phyloP scores from a whole-genome alignment of 768 basidiomycete genomes.

The Clathrus columnatus region DNA sequence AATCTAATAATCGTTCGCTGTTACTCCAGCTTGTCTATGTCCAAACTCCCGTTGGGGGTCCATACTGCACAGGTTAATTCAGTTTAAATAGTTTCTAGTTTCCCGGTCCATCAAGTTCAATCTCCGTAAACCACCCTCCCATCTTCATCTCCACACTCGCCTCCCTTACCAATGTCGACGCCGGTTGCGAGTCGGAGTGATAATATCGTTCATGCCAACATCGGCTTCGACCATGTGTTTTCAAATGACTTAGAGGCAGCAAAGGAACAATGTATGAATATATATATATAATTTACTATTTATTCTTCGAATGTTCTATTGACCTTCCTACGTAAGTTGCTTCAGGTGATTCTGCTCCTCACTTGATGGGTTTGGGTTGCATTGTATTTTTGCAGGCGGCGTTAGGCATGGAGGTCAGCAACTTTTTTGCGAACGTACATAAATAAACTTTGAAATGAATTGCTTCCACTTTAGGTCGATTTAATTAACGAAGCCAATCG shows the following conservation, averaged over 20 bases:
- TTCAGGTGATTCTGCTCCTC: slow-evolving; percentile 53
- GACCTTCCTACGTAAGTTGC: slow-evolving; percentile 31
- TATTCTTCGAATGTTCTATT: background rate
- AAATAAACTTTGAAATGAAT: too few species aligned
- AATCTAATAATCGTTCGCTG: background rate
- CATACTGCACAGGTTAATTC: too few species aligned
- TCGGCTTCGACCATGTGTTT: slow-evolving; percentile 65
- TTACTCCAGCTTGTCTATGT: background rate
- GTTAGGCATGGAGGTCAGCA: slow-evolving; percentile 66
- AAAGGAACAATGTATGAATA: slow-evolving; percentile 18
- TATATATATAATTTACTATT: background rate
- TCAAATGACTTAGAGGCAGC: slow-evolving; percentile 55
- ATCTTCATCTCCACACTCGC: too few species aligned
- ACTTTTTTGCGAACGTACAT: background rate
- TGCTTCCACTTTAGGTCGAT: slow-evolving; percentile 35
- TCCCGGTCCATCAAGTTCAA: too few species aligned
- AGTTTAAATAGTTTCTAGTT: too few species aligned
- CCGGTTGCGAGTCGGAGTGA: too few species aligned
- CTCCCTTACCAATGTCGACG: too few species aligned
- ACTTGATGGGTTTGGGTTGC: slow-evolving; percentile 62
- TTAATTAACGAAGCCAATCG: slow-evolving; percentile 56
- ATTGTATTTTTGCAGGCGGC: slow-evolving; percentile 71
- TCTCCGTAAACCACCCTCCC: too few species aligned
- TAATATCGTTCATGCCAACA: slow-evolving; percentile 21
- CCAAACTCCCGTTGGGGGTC: too few species aligned